Percentiles rank a stretch among this genome's conserved stretches.
Evolutionary conservation across 2,329 filamentous ascomycete species (phyloP).

Genomic region (Elsinoe fawcettii): DNA sequence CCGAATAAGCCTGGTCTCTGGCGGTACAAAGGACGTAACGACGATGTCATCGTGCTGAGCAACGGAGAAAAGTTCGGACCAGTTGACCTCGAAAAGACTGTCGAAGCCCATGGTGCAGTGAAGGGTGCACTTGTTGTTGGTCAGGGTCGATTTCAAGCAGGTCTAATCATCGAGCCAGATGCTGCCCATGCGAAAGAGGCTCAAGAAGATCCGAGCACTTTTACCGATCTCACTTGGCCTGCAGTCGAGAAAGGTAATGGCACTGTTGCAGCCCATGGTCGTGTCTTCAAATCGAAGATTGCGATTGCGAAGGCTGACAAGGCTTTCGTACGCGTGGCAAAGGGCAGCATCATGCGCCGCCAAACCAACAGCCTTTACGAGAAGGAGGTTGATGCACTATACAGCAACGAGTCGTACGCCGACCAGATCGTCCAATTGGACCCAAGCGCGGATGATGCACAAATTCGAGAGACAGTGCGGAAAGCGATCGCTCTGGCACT

Average conservation of each 20-base stretch:
- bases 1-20: constrained; percentile 24
- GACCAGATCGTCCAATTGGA: constrained; percentile 18
- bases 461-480: constrained; percentile 19
- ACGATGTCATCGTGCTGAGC: constrained; percentile 27
- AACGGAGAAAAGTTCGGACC: constrained; percentile 29
- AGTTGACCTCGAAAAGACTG: constrained; percentile 20
- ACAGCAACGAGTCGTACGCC: constrained; percentile 25
- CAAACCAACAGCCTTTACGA: constrained; percentile 36
- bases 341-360: constrained; percentile 39
- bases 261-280: constrained; percentile 34
- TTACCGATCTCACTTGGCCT: constrained; percentile 41
- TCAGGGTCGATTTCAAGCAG: constrained; percentile 25
- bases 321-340: constrained; percentile 40
- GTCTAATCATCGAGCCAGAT: constrained; percentile 28
- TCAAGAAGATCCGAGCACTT: constrained; percentile 15
- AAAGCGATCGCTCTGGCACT: constrained; percentile 18
- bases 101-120: constrained; percentile 25
- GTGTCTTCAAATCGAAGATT: constrained; percentile 38
- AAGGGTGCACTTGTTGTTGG: constrained; percentile 30
- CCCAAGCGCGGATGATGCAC: constrained; percentile 3
- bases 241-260: constrained; percentile 39
- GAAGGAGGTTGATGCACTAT: constrained; percentile 43
- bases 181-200: constrained; percentile 20
- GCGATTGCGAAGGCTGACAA: constrained; percentile 36
- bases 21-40: constrained; percentile 24